These are phyloP conservation scores for Beverwykella pulmonaria DNA, from an alignment of 495 filamentous ascomycete species.

Conservation along the genomic window DNA sequence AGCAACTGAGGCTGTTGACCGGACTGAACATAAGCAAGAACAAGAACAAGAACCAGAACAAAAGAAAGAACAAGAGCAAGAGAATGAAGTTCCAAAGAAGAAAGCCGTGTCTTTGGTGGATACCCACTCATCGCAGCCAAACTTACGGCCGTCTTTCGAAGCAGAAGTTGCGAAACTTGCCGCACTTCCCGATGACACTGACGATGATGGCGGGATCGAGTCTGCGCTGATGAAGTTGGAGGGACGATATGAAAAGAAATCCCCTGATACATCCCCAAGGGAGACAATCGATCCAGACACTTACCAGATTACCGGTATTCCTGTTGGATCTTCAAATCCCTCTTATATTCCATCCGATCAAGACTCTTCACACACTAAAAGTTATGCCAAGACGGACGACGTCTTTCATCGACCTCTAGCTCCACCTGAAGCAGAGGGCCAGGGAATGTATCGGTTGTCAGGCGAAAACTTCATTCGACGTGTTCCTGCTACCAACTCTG, in stretches of 20 bases:
- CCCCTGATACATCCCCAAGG: conserved; percentile 44
- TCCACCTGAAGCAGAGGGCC: conserved; percentile 40
- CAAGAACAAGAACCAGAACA: too few relatives aligned
- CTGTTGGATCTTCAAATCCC: conserved; percentile 14
- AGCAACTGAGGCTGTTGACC: conserved; percentile 1
- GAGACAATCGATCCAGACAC: conserved; percentile 17
- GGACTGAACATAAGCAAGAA: not conserved
- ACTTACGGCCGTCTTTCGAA: conserved; percentile 85
- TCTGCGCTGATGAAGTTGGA: conserved; percentile 90
- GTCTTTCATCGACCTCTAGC: conserved; percentile 28
- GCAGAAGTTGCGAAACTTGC: conserved; percentile 85
- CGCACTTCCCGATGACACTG: conserved; percentile 78
- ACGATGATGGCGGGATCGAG: conserved; percentile 89
- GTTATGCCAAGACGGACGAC: conserved; percentile 17
- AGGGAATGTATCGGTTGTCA: conserved; percentile 42
- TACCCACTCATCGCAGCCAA: conserved; percentile 73
- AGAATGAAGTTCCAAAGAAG: conserved; percentile 8
- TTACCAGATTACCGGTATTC: conserved; percentile 18
- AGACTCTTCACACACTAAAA: not conserved
- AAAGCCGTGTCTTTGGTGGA: conserved; percentile 63
- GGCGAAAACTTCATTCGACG: conserved; percentile 25
- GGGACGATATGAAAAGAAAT: conserved; percentile 71
- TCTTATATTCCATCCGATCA: conserved; percentile 21
- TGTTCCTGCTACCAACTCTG: conserved; percentile 8
- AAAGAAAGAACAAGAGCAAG: conserved; percentile 1